Base-by-base conservation (phyloP, 768 basidiomycete genomes). In the Tephrocybe sp. region DNA sequence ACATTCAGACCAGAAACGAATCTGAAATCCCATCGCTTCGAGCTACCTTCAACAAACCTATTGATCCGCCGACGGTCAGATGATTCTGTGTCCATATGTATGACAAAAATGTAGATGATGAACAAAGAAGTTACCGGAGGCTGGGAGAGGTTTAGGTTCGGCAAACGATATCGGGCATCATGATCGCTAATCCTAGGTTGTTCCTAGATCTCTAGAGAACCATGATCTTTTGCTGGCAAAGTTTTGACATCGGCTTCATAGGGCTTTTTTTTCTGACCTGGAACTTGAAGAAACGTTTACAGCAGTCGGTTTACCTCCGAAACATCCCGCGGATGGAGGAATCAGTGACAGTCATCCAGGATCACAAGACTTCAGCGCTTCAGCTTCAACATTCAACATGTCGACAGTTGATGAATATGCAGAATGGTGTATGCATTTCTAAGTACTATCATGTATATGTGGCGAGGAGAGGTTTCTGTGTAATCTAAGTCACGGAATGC, bases 21-120 rank as follows among this genome's bases (percentile, higher is more conserved):
- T 26, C 7, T 4, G 26, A 26, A 26, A 26, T 26, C 26, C 26
- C 26, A 26, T 7, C 26, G 4, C 26, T 7, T 26, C 26, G 26
- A 26, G 26, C 26, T 7, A 26, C 26, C 26, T 26, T 26, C 26
- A 26, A 26, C 26, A 26, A 7, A 20, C 43, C 22, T 38, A 42
- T 35, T 56, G 56, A 56, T 49, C 49, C 43, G 53, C 55, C 58
- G 56, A 53, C 33, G 20, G 50, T 54, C 56, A 58, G 49, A 53
- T 55, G 56, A 61, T 53, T 20, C 32, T 11, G 23, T 23, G 26
- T 48, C 51, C 46, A 54, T 58, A 43, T 53, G 53, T 51, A 16
- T 35, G 34, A 35, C 34, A 35, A 35, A 38, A 7, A 50, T 53
- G 43, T 53, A 49, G 43, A n/a, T 39, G 47, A n/a, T 41, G 42